Conservation (phyloP, 306 rosid genomes). For the Abrus pulchellus region DNA sequence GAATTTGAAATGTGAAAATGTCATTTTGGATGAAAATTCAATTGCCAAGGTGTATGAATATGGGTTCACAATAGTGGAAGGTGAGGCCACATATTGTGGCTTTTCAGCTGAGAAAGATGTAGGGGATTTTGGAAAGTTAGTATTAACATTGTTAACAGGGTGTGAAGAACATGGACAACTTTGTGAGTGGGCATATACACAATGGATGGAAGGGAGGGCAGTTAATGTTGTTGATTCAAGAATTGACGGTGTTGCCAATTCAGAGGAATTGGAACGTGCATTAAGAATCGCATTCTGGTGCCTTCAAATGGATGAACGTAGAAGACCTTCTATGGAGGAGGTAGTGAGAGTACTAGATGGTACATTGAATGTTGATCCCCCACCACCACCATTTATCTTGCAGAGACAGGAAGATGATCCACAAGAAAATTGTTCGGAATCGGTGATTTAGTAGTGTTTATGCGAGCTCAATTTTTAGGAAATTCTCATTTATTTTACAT, state of each 20-base stretch:
- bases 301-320: conserved; percentile 66
- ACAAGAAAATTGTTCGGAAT: conserved; percentile 52
- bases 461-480: conserved; percentile 45
- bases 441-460: conserved; percentile 36
- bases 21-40: conserved; percentile 69
- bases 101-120: conserved; percentile 73
- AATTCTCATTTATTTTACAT: conserved; percentile 4
- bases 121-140: conserved; percentile 75
- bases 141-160: conserved; percentile 66
- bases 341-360: conserved; percentile 85
- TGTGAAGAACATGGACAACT: conserved; percentile 52
- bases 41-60: conserved; percentile 72
- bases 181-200: conserved; percentile 67
- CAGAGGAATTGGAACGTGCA: conserved; percentile 66
- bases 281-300: conserved; percentile 89
- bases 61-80: conserved; percentile 63
- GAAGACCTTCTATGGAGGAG: conserved; percentile 80
- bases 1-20: conserved; percentile 68
- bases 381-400: conserved; percentile 71
- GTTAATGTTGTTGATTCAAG: conserved; percentile 65
- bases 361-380: conserved; percentile 70
- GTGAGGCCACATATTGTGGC: conserved; percentile 52
- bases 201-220: conserved; percentile 67
- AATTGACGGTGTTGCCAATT: conserved; percentile 53
- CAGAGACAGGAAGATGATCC: conserved; percentile 47